phyloP scores from a whole-genome alignment of 2,329 filamentous ascomycete species.

The Plectosphaerella plurivora region DNA sequence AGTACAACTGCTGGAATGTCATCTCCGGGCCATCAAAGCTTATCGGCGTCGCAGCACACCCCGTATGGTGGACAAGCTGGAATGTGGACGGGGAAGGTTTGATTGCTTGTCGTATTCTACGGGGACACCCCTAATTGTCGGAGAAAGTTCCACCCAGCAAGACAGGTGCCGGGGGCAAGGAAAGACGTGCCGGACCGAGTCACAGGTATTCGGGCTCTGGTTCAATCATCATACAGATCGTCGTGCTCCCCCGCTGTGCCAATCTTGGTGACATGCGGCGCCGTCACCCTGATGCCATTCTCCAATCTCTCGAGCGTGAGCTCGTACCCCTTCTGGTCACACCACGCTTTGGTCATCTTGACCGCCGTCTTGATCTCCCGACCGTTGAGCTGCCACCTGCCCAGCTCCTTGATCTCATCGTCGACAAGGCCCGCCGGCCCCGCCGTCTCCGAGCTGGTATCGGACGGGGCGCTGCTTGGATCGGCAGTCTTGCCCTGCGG shows the following conservation, averaged over 20 bases:
- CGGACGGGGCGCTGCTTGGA: background rate
- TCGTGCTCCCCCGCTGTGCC: conserved; percentile 15
- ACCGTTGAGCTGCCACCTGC: conserved; percentile 37
- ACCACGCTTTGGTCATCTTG: conserved; percentile 41
- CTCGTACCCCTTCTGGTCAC: conserved; percentile 34
- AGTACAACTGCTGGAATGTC: too few species aligned
- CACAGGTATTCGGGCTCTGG: too few species aligned
- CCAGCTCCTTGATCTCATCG: conserved; percentile 31
- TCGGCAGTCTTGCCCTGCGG: background rate
- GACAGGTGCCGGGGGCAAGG: too few species aligned
- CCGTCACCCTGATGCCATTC: conserved; percentile 40
- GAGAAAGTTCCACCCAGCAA: too few species aligned
- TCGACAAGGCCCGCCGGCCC: conserved; percentile 18
- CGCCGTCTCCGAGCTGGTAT: background rate
- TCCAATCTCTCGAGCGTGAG: conserved; percentile 37
- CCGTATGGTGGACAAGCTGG: too few species aligned
- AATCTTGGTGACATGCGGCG: conserved; percentile 33
- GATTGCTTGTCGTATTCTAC: too few species aligned
- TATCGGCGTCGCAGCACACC: too few species aligned
- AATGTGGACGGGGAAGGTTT: too few species aligned
- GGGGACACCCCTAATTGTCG: too few species aligned
- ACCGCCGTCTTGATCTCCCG: conserved; percentile 43
- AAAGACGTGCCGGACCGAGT: too few species aligned
- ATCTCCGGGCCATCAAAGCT: too few species aligned
- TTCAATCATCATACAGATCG: conserved; percentile 19